phyloP scores from a whole-genome alignment of 2,329 filamentous ascomycete species.

The Penicillium sp. region DNA sequence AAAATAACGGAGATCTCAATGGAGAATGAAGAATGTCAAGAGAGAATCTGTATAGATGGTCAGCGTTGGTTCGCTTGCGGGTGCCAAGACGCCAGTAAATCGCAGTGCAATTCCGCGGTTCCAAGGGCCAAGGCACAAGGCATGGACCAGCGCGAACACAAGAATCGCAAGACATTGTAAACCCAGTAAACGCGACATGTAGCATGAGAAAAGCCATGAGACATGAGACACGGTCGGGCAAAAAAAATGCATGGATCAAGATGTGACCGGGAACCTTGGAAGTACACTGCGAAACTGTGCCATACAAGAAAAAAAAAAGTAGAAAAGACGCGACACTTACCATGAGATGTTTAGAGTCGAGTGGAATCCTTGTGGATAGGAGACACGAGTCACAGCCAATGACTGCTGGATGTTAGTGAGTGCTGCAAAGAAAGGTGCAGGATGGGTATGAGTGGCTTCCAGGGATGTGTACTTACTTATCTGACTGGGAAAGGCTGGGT shows the following conservation, averaged over 20 bases:
- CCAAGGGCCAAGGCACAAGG: constrained; percentile 5
- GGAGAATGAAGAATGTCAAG: constrained; percentile 9
- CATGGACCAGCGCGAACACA: constrained; percentile 12
- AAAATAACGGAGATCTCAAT: constrained; percentile 5
- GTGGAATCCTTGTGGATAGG: background rate
- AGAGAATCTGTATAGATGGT: constrained; percentile 29
- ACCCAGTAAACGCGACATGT: background rate
- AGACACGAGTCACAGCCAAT: constrained; percentile 1
- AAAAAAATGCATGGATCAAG: constrained; percentile 28
- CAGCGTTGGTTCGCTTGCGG: constrained; percentile 36
- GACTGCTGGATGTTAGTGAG: constrained; percentile 8
- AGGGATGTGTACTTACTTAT: constrained; percentile 31
- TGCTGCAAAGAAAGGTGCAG: constrained; percentile 10
- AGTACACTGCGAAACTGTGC: constrained; percentile 19
- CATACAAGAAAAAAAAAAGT: constrained; percentile 6
- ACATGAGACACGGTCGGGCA: constrained; percentile 26
- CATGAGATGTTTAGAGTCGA: constrained; percentile 12
- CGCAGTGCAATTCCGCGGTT: constrained; percentile 15
- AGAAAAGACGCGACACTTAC: constrained; percentile 16
- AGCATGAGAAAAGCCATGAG: background rate
- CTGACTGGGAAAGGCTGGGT: constrained; percentile 16
- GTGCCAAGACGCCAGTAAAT: constrained; percentile 34
- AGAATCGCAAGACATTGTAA: background rate
- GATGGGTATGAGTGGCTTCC: constrained; percentile 28
- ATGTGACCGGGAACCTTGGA: constrained; percentile 16